A percentile compares a stretch with the other conserved stretches of the same genome.
Conservation (phyloP, 164 flowering plant genomes). For the Saururus chinensis region DNA sequence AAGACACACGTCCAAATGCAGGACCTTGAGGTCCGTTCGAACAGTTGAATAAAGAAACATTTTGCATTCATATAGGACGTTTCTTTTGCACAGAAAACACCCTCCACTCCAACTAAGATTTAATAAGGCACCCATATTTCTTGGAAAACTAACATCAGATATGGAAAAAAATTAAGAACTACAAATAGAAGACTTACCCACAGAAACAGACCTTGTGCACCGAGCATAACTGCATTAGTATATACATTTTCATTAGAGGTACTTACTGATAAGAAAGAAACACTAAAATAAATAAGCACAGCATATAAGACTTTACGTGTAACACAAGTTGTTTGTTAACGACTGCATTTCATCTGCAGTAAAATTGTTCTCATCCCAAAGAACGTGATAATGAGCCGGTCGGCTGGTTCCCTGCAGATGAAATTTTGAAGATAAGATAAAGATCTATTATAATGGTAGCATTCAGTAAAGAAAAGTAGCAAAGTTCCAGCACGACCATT, state of each 20-base stretch:
- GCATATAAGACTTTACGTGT: conserved; percentile 33
- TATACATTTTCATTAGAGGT: not conserved
- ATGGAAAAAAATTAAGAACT: not conserved
- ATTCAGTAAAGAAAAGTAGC: not conserved
- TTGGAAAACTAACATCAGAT: not conserved
- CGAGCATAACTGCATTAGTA: conserved; percentile 59
- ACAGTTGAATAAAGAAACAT: too few relatives aligned
- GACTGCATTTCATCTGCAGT: conserved; percentile 62
- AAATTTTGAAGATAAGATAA: not conserved
- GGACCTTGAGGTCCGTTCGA: too few relatives aligned
- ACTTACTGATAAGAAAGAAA: not conserved
- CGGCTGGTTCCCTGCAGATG: conserved; percentile 58
- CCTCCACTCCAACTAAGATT: too few relatives aligned
- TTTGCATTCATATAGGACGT: too few relatives aligned
- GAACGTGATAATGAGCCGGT: conserved; percentile 77
- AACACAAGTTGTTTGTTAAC: conserved; percentile 64
- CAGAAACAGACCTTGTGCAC: conserved; percentile 82
- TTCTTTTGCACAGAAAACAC: too few relatives aligned
- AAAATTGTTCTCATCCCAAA: conserved; percentile 72
- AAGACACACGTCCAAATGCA: too few relatives aligned
- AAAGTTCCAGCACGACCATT: too few relatives aligned
- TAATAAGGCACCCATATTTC: too few relatives aligned
- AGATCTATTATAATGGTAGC: too few relatives aligned
- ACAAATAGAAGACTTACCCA: conserved; percentile 32
- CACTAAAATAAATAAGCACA: not conserved